phyloP scores from a whole-genome alignment of 2,329 filamentous ascomycete species.

The Alternaria novae-zelandiae region DNA sequence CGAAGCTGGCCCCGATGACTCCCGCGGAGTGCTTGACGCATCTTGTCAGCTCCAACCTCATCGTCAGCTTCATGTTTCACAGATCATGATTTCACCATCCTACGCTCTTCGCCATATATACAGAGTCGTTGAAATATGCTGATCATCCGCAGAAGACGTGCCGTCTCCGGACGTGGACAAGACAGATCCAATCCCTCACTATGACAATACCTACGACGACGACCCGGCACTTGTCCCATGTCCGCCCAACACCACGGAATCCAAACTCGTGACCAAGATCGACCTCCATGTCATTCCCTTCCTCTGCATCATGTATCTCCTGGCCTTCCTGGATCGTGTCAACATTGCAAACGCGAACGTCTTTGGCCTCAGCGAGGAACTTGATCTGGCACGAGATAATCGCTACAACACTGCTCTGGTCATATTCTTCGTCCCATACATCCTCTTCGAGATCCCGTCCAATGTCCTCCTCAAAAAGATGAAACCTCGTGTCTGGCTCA shows the following conservation, averaged over 20 bases:
- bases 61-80: background rate
- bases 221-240: slow-evolving; percentile 49
- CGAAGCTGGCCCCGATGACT: slow-evolving; percentile 12
- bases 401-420: slow-evolving; percentile 60
- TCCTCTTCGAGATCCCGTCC: slow-evolving; percentile 61
- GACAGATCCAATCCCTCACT: slow-evolving; percentile 25
- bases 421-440: slow-evolving; percentile 62
- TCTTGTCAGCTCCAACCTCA: slow-evolving; percentile 5
- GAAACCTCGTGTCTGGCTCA: slow-evolving; percentile 64
- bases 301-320: slow-evolving; percentile 59
- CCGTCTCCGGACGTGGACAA: slow-evolving; percentile 24
- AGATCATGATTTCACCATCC: background rate
- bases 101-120: background rate
- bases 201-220: slow-evolving; percentile 48
- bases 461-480: slow-evolving; percentile 61
- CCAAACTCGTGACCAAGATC: slow-evolving; percentile 53
- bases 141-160: slow-evolving; percentile 21
- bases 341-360: slow-evolving; percentile 63
- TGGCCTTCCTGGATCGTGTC: slow-evolving; percentile 58
- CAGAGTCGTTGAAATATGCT: slow-evolving; percentile 7
- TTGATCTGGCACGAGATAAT: slow-evolving; percentile 51
- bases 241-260: slow-evolving; percentile 58
- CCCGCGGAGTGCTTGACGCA: slow-evolving; percentile 1
- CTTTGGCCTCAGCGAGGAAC: slow-evolving; percentile 56
- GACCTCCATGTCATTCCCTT: slow-evolving; percentile 58